Base-by-base conservation (phyloP, 805 yeast species). In the Geotrichum ghanense region DNA sequence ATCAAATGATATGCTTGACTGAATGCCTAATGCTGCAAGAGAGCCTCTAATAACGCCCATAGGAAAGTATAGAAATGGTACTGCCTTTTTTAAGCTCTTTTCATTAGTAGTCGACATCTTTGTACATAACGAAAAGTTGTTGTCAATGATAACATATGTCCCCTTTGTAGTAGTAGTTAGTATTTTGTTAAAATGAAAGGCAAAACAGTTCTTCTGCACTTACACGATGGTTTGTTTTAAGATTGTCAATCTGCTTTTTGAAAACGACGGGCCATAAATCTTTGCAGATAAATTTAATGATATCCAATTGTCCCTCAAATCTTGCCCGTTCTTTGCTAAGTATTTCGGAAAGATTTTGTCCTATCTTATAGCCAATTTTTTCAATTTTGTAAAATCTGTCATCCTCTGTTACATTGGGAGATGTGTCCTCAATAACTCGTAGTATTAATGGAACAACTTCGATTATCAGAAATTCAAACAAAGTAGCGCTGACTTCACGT, bases 261-360 rank as follows among this genome's bases (percentile, higher is more conserved):
- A 78, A 87, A 23, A 90, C 60, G 45, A 74, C 66, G 55, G 76
- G 79, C 97, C 97, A 92, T 23, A 89, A 82, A 54, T 89, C 97
- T 42, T 95, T 74, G 61, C 97, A 89, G 3, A 92, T 76, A 61
- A 86, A 88, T 64, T 90, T 90, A 86, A 92, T 85, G 35, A 90
- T 74, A 53, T 85, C 89, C 34, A 90, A 64, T 10, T 83, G 71
- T 50, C 84, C 89, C 19, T 68, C 70, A 58, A 80, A 62, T 61
- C 76, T 58, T 44, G 67, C 53, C 59, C 74, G 56, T 59, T 67
- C 56, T 57, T 70, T 57, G 22, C 72, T 64, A 45, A 61, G 56
- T 34, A 75, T 51, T 51, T 78, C 79, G 1, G 75, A 70, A 14
- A 78, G 54, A 31, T 79, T 77, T 12, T 71, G 64, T 0, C 95